phyloP scores from a whole-genome alignment of 208 protist genomes.

The Crithidia acanthocephali region DNA sequence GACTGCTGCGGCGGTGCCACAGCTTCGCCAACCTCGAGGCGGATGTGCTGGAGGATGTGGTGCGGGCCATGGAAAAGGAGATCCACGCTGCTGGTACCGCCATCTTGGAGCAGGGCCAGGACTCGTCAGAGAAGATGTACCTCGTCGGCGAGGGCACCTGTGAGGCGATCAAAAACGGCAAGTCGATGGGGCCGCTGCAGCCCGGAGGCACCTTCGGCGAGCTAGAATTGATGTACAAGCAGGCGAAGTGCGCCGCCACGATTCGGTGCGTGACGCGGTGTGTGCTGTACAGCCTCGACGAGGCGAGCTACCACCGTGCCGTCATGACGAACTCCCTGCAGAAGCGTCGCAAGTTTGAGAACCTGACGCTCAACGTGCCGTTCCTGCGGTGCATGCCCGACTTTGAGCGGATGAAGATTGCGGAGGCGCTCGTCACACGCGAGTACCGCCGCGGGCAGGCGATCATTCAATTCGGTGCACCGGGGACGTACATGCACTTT shows the following conservation, averaged over 20 bases:
- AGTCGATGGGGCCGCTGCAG: conserved; percentile 53
- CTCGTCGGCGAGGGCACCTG: conserved; percentile 81
- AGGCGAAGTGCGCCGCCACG: conserved; percentile 76
- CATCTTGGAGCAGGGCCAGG: conserved; percentile 75
- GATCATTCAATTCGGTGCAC: conserved; percentile 75
- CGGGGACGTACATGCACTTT: conserved; percentile 77
- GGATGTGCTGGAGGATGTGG: conserved; percentile 52
- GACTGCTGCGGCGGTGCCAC: conserved; percentile 56
- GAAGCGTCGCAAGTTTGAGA: conserved; percentile 72
- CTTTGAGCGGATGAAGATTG: conserved; percentile 87
- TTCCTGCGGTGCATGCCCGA: conserved; percentile 82
- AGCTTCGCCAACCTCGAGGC: conserved; percentile 76
- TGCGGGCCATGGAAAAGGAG: conserved; percentile 66
- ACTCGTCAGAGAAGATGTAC: conserved; percentile 73
- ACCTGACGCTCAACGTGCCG: conserved; percentile 62
- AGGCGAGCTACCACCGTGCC: conserved; percentile 79
- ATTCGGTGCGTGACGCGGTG: conserved; percentile 80
- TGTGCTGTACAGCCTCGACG: conserved; percentile 83
- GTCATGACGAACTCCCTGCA: conserved; percentile 72
- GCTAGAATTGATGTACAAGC: conserved; percentile 91
- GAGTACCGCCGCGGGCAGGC: conserved; percentile 66
- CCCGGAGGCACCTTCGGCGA: conserved; percentile 81
- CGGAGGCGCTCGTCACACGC: conserved; percentile 77
- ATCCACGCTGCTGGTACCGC: conserved; percentile 58
- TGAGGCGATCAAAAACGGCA: conserved; percentile 85